Evolutionary conservation across 768 basidiomycete genomes (phyloP), one percentile per base, ranked within the genome.

Genomic region (Mycena epipterygia): DNA sequence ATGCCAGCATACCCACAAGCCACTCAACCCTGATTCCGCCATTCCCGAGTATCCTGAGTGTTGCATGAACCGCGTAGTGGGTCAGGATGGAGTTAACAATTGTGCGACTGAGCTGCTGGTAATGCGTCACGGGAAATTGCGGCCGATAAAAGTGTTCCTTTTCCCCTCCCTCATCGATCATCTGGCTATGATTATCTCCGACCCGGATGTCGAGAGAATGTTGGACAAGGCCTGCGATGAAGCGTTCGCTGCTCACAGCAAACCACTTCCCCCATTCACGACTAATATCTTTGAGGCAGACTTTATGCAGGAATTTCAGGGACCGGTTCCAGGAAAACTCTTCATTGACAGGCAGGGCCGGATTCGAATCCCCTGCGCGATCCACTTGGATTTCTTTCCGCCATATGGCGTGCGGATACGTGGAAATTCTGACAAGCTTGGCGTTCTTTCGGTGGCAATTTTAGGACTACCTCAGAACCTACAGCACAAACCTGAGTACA

Each of bases 371-470:
- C 66, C 75, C 1, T 80, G 77, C 46, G 66, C 64, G 1, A 57
- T 81, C 0, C 70, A 78, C n/a, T 12, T 80, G 16, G 76, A 81
- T 53, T 79, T 78, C 33, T 81, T 83, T 68, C 78, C 79, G 42
- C 60, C 76, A 0, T 35, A 80, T 41, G 77, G 76, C 21, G 73
- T 72, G 32, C 59, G 21, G 19, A 71, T 73, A 23, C 52, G 42
- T 19, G 76, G 76, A 14, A 69, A 68, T 14, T 67, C 46, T 27
- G 73, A 71, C 1, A 80, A 77, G 17, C 64, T 72, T 5, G 77
- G 79, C 2, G 60, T 81, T 7, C 77, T 82, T 19, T 77, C 76
- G 12, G 68, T 78, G 32, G 74, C 72, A 5, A 79, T 76, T 52
- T 65, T 81, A 3, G 81, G 80, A 55, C 75, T 83, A 3, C 79